Evolutionary conservation across 768 basidiomycete genomes (phyloP).

Genomic region (Dacryopinax spathularia): DNA sequence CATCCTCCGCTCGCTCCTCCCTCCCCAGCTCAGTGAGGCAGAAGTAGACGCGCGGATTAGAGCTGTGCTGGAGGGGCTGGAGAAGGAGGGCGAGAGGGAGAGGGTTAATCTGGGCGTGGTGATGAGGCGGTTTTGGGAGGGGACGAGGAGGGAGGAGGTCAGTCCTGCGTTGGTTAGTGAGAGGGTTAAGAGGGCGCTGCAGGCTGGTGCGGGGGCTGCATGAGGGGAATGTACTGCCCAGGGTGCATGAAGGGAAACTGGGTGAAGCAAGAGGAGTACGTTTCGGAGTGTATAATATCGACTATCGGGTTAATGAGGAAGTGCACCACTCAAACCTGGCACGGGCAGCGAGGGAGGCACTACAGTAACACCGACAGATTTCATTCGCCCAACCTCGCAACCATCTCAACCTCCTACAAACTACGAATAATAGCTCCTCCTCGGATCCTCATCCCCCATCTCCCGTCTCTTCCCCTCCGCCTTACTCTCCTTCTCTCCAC

Average conservation of each 20-base stretch:
- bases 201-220: no score
- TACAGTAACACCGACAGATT: no score
- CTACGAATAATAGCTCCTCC: slow-evolving; percentile 2
- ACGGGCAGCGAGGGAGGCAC: no score
- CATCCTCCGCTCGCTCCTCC: not conserved
- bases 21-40: not conserved
- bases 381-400: not conserved
- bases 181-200: not conserved
- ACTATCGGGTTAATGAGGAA: no score
- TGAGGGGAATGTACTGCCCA: no score
- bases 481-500: not conserved
- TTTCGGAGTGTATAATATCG: no score
- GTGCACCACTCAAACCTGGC: no score
- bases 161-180: not conserved
- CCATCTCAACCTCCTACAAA: not conserved
- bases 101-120: not conserved
- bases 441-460: not conserved
- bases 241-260: no score
- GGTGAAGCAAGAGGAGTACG: no score
- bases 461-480: not conserved
- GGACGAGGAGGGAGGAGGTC: not conserved
- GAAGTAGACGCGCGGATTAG: not conserved
- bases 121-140: not conserved
- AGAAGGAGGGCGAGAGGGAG: not conserved
- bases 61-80: not conserved